Percentiles rank a stretch among this genome's conserved stretches.
phyloP scores from a whole-genome alignment of 257 asterid genomes.

The Jaltomata sinuosa region DNA sequence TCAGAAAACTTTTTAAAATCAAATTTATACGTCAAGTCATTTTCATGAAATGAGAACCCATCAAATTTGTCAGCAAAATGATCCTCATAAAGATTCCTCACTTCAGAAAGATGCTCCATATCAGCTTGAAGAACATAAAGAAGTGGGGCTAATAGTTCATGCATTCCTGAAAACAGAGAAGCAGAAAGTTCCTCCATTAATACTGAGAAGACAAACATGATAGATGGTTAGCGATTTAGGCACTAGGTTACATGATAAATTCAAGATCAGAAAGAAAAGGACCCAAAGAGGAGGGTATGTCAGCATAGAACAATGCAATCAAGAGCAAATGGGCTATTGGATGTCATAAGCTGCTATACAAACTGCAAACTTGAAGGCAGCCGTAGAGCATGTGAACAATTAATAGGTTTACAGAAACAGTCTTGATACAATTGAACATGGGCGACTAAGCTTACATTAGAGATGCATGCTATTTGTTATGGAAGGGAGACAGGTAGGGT shows the following conservation, averaged over 20 bases:
- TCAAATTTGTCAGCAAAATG: slow-evolving; percentile 76
- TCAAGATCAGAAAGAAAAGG: background rate
- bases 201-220: background rate
- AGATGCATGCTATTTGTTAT: background rate
- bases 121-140: slow-evolving; percentile 77
- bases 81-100: slow-evolving; percentile 55
- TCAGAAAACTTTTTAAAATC: slow-evolving; percentile 74
- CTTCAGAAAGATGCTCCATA: slow-evolving; percentile 58
- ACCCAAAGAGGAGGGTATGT: background rate
- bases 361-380: background rate
- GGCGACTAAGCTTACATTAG: background rate
- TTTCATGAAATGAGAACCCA: slow-evolving; percentile 71
- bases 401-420: background rate
- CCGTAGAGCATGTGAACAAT: background rate
- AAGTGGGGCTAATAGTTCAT: slow-evolving; percentile 83
- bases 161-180: slow-evolving; percentile 63
- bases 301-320: background rate
- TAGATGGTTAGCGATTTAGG: background rate
- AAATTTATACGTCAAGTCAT: slow-evolving; percentile 54
- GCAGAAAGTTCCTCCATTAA: slow-evolving; percentile 6
- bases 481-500: background rate
- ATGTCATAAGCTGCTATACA: background rate
- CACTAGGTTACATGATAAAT: background rate
- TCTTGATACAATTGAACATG: background rate
- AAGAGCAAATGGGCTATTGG: background rate